Percentiles rank a stretch among this genome's conserved stretches.
Conservation (phyloP, 208 protist species). For the Blechomonas ayalai region DNA sequence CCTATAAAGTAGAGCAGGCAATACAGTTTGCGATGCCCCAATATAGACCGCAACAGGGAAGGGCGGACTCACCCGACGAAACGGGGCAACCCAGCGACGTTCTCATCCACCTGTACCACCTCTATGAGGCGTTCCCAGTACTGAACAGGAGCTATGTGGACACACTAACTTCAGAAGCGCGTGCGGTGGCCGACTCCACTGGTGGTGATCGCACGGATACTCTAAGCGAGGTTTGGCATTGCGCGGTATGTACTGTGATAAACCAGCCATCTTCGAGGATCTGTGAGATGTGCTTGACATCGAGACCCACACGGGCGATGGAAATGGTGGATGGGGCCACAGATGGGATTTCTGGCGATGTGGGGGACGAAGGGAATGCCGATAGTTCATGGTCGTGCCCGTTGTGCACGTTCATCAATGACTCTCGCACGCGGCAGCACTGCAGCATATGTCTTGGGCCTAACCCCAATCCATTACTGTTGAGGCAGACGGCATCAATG, state of each 20-base stretch:
- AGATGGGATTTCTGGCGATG: conserved; percentile 1
- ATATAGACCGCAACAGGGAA: no score
- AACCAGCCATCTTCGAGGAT: conserved; percentile 16
- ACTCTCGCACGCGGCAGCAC: conserved; percentile 18
- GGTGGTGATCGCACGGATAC: no score
- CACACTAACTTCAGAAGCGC: conserved; percentile 3
- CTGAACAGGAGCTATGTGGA: conserved; percentile 9
- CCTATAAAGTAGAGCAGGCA: conserved; percentile 22
- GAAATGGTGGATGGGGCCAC: conserved; percentile 6
- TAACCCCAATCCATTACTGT: conserved; percentile 31
- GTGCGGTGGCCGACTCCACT: no score
- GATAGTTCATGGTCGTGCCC: conserved; percentile 50
- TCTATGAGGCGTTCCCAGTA: conserved; percentile 2
- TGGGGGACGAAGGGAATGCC: conserved; percentile 13
- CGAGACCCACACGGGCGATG: conserved; percentile 11
- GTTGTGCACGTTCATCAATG: conserved; percentile 61
- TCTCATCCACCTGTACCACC: no score
- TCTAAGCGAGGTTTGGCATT: conserved; percentile 28
- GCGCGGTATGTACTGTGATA: conserved; percentile 37
- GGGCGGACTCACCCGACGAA: no score
- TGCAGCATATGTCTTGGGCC: conserved; percentile 40
- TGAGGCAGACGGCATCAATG: not conserved
- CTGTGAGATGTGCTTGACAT: conserved; percentile 31
- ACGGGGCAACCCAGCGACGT: no score
- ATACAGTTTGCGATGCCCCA: conserved; percentile 17